Base-by-base conservation (phyloP, 2,329 filamentous ascomycete genomes). In the Westerdykella sp. region DNA sequence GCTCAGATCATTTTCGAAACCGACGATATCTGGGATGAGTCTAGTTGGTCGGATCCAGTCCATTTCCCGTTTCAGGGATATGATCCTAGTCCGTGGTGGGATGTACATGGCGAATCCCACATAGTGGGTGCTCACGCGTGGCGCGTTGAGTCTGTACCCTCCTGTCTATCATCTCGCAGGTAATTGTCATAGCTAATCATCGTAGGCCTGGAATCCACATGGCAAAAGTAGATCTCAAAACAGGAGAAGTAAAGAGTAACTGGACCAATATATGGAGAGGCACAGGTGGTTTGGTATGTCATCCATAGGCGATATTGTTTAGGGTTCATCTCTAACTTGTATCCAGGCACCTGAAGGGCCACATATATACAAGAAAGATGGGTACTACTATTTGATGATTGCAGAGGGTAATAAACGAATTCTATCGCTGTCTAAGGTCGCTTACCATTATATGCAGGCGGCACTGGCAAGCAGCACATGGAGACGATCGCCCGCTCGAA, bases 71-170 rank as follows among this genome's bases (percentile, higher is more conserved):
- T 75, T 35, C 61, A 41, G 15, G 74, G 73, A 1, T 76, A 77
- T 41, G 79, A 82, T 41, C 74, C 77, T 0, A 73, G 70, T 28
- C 69, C 73, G 6, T 77, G 78, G 51, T 81, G 76, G 73, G 74
- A 80, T 39, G 70, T 72, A 1, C 72, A 80, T 37, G 78, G 77
- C 1, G 74, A 69, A 44, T 64, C 71, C 0, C 81, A 79, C 44
- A 70, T 78, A 13, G 54, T 56, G 3, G 68, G 50, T 11, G 53
- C 56, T 6, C 57, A 61, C 50, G 49, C 54, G 1, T 65, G 37
- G 52, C 56, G 36, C 39, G 55, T 39, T 28, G 47, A 42, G 51
- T 53, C 45, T 18, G 52, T 44, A 32, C 22, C n/a, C n/a, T n/a
- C n/a, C n/a, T 34, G 31, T 12, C 25, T 37, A 34, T 14, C n/a